Base-by-base conservation (phyloP, 2,329 filamentous ascomycete species). In the Calonectria hawksworthii region DNA sequence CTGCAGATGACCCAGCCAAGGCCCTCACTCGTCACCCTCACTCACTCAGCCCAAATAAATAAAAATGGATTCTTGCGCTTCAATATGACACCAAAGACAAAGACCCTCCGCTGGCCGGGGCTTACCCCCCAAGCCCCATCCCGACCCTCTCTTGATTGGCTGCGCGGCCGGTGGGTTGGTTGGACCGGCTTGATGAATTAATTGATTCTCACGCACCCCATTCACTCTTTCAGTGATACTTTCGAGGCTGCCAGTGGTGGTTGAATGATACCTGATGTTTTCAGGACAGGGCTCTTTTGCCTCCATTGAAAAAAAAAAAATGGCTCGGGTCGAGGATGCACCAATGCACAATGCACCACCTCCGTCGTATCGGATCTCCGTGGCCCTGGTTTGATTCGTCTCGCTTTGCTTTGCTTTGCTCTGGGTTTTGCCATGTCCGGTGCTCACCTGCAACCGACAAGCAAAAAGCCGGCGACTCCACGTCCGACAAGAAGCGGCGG, bases 401-500 rank as follows among this genome's bases (percentile, higher is more conserved):
- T 61, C 56, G 34, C 13, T 23, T 47, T 47, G 30, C 18, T 52
- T 34, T 56, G 52, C 52, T 56, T 26, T 56, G 18, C 18, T 34
- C 56, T 61, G n/a, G 34, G n/a, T 13, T 59, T 51, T 65, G 28
- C 59, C 67, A 63, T 41, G 63, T 52, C 44, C 61, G 61, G 36
- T 47, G 21, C 38, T 52, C 68, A 30, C 41, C 41, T 38, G n/a
- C 41, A 67, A 47, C 26, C 61, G 41, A 52, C 44, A 52, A 61
- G 56, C 56, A 54, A 56, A 59, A 18, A 36, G 30, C 47, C 56
- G 28, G 28, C 14, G 65, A 32, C 70, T 70, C 73, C 66, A 77
- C 75, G 76, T 80, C 79, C 76, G 72, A 74, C 77, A 80, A 52
- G 72, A 79, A 71, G 77, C 76, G 79, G 76, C 77, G 76, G 76